Evolutionary conservation across 164 flowering plant species (phyloP).

Genomic region (Platanus orientalis): DNA sequence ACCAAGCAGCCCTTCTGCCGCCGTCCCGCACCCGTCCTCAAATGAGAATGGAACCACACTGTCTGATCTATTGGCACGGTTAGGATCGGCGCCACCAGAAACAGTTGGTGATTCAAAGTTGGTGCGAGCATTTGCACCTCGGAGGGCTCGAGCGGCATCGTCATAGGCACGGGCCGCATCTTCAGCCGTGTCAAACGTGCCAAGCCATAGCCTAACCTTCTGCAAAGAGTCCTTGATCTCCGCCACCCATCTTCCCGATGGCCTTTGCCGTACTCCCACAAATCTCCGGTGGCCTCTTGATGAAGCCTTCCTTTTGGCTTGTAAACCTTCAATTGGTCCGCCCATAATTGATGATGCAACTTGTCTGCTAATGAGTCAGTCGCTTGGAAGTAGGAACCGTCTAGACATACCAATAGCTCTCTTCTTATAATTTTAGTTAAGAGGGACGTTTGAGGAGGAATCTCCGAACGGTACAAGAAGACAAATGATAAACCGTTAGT

Average conservation of each 20-base stretch:
- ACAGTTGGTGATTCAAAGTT: conserved; percentile 11
- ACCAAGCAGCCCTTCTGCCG: conserved; percentile 15
- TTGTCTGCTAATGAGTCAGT: too few relatives aligned
- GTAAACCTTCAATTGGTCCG: neutral
- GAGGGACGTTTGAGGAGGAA: neutral
- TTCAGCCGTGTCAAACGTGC: too few relatives aligned
- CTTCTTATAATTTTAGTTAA: too few relatives aligned
- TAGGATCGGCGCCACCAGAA: neutral
- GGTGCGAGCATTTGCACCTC: conserved; percentile 23
- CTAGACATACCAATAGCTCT: neutral
- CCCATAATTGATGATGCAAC: too few relatives aligned
- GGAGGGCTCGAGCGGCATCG: conserved; percentile 20
- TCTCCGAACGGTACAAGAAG: neutral
- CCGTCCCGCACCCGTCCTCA: conserved; percentile 13
- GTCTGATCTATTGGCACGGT: neutral
- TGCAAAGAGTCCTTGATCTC: conserved; percentile 25
- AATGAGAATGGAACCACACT: conserved; percentile 13
- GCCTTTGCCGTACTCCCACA: conserved; percentile 24
- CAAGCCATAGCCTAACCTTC: conserved; percentile 26
- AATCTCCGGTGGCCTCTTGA: conserved; percentile 9
- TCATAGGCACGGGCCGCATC: conserved; percentile 22
- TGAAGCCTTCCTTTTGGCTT: conserved; percentile 8
- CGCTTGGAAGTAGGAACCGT: too few relatives aligned
- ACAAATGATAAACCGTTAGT: neutral
- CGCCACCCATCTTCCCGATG: conserved; percentile 28